A percentile compares a stretch with the other conserved stretches of the same genome.
Conservation (phyloP, 805 yeast species). For the Saccharomyces eubayanus region DNA sequence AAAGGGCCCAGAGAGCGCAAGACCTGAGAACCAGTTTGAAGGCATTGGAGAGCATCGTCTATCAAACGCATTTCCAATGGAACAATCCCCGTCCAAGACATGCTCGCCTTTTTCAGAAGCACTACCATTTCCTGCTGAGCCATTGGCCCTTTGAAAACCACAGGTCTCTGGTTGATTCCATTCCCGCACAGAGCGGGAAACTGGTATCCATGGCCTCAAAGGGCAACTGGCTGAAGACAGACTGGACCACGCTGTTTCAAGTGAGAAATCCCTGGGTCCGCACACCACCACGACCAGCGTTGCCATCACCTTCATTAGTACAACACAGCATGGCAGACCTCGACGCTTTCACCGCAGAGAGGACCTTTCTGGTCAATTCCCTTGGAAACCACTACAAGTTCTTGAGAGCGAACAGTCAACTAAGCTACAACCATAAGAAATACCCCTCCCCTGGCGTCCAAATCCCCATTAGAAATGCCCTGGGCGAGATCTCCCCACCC, state of each 20-base stretch:
- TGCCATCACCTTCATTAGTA: neutral
- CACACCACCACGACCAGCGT: neutral
- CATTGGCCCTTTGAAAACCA: conserved; percentile 6
- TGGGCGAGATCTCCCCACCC: neutral
- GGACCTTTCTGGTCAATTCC: neutral
- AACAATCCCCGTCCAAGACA: conserved; percentile 1
- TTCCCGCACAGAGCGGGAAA: neutral
- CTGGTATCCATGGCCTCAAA: neutral
- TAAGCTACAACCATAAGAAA: neutral
- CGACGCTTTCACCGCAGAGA: neutral
- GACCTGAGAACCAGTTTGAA: neutral
- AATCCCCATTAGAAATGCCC: neutral
- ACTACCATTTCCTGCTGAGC: neutral
- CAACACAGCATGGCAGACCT: neutral
- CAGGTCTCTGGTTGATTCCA: neutral
- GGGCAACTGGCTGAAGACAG: neutral
- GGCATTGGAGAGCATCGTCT: neutral
- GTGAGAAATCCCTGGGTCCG: neutral
- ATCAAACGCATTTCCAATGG: conserved; percentile 1
- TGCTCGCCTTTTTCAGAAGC: neutral
- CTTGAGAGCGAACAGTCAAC: neutral
- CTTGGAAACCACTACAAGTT: neutral
- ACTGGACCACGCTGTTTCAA: neutral
- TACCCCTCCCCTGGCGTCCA: neutral
- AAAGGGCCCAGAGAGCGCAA: neutral